Evolutionary conservation across 345 rosid genomes (phyloP).

Genomic region (Eucalyptus pumila): DNA sequence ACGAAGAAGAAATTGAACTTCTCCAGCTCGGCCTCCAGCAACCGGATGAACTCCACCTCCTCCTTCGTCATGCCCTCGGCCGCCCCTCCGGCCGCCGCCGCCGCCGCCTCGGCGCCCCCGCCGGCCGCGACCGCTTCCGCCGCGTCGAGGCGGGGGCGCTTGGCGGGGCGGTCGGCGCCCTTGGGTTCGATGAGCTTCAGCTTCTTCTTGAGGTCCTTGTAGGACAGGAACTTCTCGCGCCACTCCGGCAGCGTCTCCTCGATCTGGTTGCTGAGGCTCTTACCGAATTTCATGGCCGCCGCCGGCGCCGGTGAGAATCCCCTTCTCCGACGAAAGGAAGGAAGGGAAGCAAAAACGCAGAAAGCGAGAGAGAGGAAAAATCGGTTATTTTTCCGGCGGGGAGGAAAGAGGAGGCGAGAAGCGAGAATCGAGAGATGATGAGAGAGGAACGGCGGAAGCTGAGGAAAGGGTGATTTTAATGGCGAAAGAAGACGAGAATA

Average conservation of each 20-base stretch:
- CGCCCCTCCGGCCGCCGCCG: not conserved
- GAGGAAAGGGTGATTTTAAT: not conserved
- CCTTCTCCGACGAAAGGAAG: not conserved
- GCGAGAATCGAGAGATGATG: not conserved
- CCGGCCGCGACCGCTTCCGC: slow-evolving; percentile 16
- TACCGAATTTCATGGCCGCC: slow-evolving; percentile 71
- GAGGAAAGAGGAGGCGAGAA: not conserved
- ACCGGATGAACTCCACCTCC: slow-evolving; percentile 54
- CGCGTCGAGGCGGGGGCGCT: slow-evolving; percentile 31
- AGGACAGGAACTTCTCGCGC: slow-evolving; percentile 91
- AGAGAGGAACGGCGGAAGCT: not conserved
- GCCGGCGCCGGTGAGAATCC: not conserved
- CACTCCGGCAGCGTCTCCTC: slow-evolving; percentile 92
- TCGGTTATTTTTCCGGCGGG: not conserved
- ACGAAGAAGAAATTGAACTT: slow-evolving; percentile 86
- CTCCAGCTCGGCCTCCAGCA: slow-evolving; percentile 80
- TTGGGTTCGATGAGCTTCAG: slow-evolving; percentile 60
- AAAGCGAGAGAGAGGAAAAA: not conserved
- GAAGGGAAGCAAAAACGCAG: not conserved
- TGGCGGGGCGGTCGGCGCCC: slow-evolving; percentile 31
- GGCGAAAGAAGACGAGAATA: slow-evolving; percentile 23
- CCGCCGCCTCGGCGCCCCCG: not conserved
- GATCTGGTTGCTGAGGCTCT: slow-evolving; percentile 92
- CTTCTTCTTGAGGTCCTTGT: slow-evolving; percentile 88
- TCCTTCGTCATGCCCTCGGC: slow-evolving; percentile 40